A percentile compares a stretch with the other conserved stretches of the same genome.
phyloP scores from a whole-genome alignment of 2,329 filamentous ascomycete species.

The Curvularia sp. region DNA sequence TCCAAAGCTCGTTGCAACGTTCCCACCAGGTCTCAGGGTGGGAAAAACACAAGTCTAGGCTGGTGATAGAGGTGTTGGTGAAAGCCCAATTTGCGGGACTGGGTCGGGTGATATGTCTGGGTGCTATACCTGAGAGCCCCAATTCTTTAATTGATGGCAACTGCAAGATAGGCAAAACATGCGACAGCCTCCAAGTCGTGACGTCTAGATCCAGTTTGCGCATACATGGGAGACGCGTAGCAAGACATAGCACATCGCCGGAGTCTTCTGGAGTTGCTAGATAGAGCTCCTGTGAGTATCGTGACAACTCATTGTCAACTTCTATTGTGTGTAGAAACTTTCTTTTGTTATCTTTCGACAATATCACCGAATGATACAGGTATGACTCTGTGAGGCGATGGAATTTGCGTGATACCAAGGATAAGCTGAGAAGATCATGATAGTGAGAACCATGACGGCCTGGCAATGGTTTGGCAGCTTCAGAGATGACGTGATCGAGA shows the following conservation, averaged over 20 bases:
- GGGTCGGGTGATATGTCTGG: neutral
- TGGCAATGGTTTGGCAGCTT: constrained; percentile 9
- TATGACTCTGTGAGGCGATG: constrained; percentile 16
- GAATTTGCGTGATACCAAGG: constrained; percentile 15
- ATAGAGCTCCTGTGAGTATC: constrained; percentile 2
- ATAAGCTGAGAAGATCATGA: constrained; percentile 12
- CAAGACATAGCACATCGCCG: neutral
- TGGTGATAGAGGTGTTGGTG: constrained; percentile 9
- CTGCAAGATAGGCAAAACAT: constrained; percentile 7
- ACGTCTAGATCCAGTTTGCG: constrained; percentile 10
- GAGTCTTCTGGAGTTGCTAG: neutral
- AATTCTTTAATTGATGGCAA: constrained; percentile 9
- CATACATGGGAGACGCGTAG: constrained; percentile 8
- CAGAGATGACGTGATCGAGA: constrained; percentile 16
- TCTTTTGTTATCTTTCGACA: neutral
- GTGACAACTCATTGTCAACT: neutral
- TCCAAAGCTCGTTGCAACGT: constrained; percentile 5
- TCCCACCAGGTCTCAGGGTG: constrained; percentile 3
- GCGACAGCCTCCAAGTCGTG: neutral
- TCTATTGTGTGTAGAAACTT: neutral
- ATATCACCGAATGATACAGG: constrained; percentile 12
- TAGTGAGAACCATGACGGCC: constrained; percentile 2
- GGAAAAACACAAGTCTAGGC: constrained; percentile 14
- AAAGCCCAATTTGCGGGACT: constrained; percentile 8
- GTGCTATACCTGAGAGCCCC: constrained; percentile 1